These are phyloP conservation scores for Euphrasia arctica DNA, from an alignment of 305 asterid species.

Conservation along the genomic window DNA sequence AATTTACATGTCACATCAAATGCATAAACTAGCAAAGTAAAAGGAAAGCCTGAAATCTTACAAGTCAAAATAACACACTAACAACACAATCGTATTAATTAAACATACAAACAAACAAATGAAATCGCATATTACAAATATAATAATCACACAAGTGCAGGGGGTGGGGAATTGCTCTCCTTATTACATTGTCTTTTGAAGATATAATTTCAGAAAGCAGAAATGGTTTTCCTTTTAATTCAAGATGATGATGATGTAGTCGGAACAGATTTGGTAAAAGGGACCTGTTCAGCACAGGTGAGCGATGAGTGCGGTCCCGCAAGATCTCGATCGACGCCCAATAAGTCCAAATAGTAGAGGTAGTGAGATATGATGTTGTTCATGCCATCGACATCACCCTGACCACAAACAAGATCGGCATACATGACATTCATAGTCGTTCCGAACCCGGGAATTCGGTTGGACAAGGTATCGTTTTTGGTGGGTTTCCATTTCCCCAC, in stretches of 20 bases:
- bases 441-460: slow-evolving; percentile 77
- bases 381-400: slow-evolving; percentile 80
- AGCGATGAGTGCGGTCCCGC: slow-evolving; percentile 76
- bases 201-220: not conserved
- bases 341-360: slow-evolving; percentile 61
- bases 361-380: slow-evolving; percentile 66
- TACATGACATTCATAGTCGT: slow-evolving; percentile 76
- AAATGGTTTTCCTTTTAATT: not conserved
- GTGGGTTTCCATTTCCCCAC: slow-evolving; percentile 91
- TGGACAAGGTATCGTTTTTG: slow-evolving; percentile 66
- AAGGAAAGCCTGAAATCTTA: not conserved
- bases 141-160: not conserved
- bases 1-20: not conserved
- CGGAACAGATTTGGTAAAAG: slow-evolving; percentile 42
- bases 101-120: not conserved
- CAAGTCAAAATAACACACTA: not conserved
- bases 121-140: slow-evolving; percentile 2
- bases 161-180: slow-evolving; percentile 4
- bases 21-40: no score
- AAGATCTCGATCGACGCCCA: slow-evolving; percentile 70
- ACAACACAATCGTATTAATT: not conserved
- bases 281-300: slow-evolving; percentile 63
- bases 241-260: slow-evolving; percentile 34
- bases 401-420: slow-evolving; percentile 63
- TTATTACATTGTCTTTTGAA: slow-evolving; percentile 5